phyloP scores from a whole-genome alignment of 108 stramenopile genomes.

The Bacterosira constricta region DNA sequence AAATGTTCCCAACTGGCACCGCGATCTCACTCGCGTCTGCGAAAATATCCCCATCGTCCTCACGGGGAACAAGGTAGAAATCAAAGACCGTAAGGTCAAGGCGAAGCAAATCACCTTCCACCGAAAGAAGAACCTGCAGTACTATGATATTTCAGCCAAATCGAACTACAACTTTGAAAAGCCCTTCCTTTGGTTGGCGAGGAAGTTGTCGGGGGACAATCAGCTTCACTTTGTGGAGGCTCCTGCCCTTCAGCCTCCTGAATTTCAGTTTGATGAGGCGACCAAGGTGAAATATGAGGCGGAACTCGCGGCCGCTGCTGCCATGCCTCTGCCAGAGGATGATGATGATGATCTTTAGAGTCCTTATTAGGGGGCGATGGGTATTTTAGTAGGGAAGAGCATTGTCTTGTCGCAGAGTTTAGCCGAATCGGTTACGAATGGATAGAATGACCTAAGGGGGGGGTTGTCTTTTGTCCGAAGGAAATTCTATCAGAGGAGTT shows the following conservation, averaged over 20 bases:
- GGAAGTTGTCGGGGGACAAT: constrained; percentile 97
- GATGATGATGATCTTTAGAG: constrained; percentile 95
- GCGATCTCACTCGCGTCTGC: constrained; percentile 98
- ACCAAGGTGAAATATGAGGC: constrained; percentile 89
- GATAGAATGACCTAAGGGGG: neutral
- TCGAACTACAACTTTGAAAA: constrained; percentile 99
- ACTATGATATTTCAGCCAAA: constrained; percentile 99
- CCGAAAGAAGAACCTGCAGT: constrained; percentile 99
- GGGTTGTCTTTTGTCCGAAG: neutral
- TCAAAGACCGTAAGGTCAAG: constrained; percentile 99
- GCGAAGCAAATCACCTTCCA: constrained; percentile 99
- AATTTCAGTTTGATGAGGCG: constrained; percentile 91
- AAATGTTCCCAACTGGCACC: constrained; percentile 99
- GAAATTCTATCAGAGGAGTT: neutral
- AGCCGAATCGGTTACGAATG: neutral
- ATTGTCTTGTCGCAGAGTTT: neutral
- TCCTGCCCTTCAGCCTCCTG: constrained; percentile 97
- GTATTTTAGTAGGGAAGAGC: neutral
- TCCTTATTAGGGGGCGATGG: neutral
- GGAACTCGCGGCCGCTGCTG: constrained; percentile 88
- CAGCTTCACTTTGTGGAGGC: constrained; percentile 97
- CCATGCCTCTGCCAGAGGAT: constrained; percentile 95
- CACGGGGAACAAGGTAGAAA: constrained; percentile 99
- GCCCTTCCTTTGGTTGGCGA: constrained; percentile 99
- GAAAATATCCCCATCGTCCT: constrained; percentile 99